These are phyloP conservation scores for Iris pallida DNA, from an alignment of 116 monocot species.

Conservation along the genomic window DNA sequence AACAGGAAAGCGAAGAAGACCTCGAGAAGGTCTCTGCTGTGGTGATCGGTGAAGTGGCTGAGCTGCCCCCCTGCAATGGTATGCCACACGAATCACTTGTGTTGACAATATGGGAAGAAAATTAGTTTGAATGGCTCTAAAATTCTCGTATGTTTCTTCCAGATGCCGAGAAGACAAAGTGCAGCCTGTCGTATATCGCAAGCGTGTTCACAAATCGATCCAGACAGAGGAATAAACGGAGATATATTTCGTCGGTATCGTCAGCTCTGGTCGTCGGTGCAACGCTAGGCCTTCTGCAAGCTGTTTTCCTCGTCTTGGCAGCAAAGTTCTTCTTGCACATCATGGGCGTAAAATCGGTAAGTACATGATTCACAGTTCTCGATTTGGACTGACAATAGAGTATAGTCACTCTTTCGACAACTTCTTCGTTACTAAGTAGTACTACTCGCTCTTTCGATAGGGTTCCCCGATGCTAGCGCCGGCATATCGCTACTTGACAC, in stretches of 20 bases:
- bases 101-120: neutral
- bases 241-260: conserved; percentile 49
- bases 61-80: conserved; percentile 4
- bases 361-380: neutral
- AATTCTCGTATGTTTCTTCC: neutral
- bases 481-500: conserved; percentile 22
- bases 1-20: neutral
- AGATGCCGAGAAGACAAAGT: neutral
- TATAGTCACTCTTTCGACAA: too few relatives aligned
- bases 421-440: too few relatives aligned
- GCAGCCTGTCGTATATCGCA: neutral
- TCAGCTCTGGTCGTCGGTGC: conserved; percentile 60
- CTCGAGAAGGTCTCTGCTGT: neutral
- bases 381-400: too few relatives aligned
- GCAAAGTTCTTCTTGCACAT: conserved; percentile 41
- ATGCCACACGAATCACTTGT: neutral
- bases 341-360: conserved; percentile 79
- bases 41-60: neutral
- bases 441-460: conserved; percentile 1
- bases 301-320: conserved; percentile 44
- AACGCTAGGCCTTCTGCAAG: conserved; percentile 51
- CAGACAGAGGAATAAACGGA: neutral
- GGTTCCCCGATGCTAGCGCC: conserved; percentile 16
- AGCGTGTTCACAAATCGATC: neutral
- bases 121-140: neutral